A percentile compares a stretch with the other conserved stretches of the same genome.
Evolutionary conservation across 2,329 filamentous ascomycete genomes (phyloP).

Genomic region (Fusarium tupiense): DNA sequence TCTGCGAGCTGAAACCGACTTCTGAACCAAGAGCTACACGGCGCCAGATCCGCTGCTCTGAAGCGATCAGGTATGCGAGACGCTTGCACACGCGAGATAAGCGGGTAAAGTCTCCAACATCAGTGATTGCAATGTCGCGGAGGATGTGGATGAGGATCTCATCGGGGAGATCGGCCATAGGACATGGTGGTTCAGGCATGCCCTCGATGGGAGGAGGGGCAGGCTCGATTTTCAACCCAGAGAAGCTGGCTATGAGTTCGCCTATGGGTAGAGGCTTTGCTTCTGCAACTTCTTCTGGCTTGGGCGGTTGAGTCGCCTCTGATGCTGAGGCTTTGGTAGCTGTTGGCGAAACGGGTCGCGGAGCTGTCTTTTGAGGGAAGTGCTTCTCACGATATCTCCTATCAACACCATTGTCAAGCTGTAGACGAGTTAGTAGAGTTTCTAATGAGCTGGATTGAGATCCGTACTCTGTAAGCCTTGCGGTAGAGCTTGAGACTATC

Average conservation of each 20-base stretch:
- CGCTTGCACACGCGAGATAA: slow-evolving; percentile 86
- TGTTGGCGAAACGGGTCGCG: slow-evolving; percentile 32
- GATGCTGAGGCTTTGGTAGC: slow-evolving; percentile 14
- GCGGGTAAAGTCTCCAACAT: slow-evolving; percentile 80
- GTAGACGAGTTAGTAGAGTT: neutral
- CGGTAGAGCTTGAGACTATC: slow-evolving; percentile 91
- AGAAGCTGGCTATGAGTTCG: slow-evolving; percentile 81
- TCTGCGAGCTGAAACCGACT: slow-evolving; percentile 85
- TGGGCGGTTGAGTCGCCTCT: neutral
- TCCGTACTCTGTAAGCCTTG: slow-evolving; percentile 81
- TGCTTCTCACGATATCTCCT: slow-evolving; percentile 90
- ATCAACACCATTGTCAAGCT: slow-evolving; percentile 82
- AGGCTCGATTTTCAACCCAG: slow-evolving; percentile 73
- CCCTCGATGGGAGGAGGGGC: slow-evolving; percentile 76
- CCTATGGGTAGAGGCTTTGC: slow-evolving; percentile 63
- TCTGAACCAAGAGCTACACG: slow-evolving; percentile 74
- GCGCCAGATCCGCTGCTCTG: slow-evolving; percentile 89
- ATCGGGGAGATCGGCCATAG: slow-evolving; percentile 79
- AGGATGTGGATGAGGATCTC: slow-evolving; percentile 88
- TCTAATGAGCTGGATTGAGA: no score
- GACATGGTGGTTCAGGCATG: slow-evolving; percentile 79
- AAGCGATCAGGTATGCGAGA: slow-evolving; percentile 83
- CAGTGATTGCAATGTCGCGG: slow-evolving; percentile 73
- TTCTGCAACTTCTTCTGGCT: slow-evolving; percentile 58
- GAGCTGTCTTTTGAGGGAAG: slow-evolving; percentile 67